Evolutionary conservation across 257 asterid species (phyloP), one percentile per base, ranked within the genome.

Genomic region (Forsythia viridissima): DNA sequence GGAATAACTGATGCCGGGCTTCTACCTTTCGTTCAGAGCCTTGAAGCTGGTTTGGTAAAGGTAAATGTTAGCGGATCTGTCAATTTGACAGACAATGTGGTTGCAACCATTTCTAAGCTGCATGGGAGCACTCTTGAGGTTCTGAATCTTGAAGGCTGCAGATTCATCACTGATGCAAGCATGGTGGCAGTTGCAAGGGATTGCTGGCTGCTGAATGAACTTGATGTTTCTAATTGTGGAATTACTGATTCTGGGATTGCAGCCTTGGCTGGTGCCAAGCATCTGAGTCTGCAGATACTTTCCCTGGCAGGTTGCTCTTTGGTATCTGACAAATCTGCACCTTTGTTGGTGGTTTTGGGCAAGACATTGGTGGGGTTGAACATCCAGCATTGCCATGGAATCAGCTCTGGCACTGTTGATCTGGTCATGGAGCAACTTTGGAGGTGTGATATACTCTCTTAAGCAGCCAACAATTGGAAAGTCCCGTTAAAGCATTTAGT

Each of bases 371-470:
- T 88, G 39, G 98, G 99, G 9, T 82, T 93, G 87, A 93, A 90
- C 86, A 86, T 96, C 71, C 95, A 89, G 86, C 85, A 82, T 10
- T 96, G 99, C 89, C 21, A 5, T n/a, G 92, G 96, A 74, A 84
- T 96, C 71, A 88, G 91, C 77, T 72, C 63, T 30, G 74, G 72
- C 1, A 61, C 90, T 3, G 77, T 87, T 75, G 87, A 84, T 83
- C 74, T 83, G 78, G 97, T 96, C 36, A 21, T 77, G 66, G 94
- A 89, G 84, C 86, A 80, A 11, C 92, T 93, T 6, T 89, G 97
- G 93, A 88, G 94, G 92, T 96, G 99, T 36, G 97, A 96, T 69
- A 86, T 96, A 80, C 97, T 96, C 59, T 84, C 76, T 75, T 93
- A 79, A 86, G 77, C 82, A 65, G 75, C 21, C 43, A 36, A 10